A percentile compares a stretch with the other conserved stretches of the same genome.
These are phyloP conservation scores for Nyssa sinensis DNA, from an alignment of 148 eudicot genomes.

Conservation along the genomic window DNA sequence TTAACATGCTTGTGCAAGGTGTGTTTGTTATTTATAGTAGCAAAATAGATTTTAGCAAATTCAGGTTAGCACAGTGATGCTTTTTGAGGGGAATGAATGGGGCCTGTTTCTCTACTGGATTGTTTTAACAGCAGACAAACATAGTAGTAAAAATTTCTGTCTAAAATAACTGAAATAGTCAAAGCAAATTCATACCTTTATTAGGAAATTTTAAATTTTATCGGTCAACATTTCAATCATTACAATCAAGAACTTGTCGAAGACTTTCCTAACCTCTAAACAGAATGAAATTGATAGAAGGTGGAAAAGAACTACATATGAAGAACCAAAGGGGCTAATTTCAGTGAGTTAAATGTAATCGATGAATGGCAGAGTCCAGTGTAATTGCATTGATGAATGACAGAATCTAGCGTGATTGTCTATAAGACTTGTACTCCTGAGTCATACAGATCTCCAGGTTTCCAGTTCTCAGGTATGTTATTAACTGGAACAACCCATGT, in stretches of 20 bases:
- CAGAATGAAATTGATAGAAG: neutral
- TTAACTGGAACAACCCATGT: constrained; percentile 64
- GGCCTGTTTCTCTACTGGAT: neutral
- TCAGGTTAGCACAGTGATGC: neutral
- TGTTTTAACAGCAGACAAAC: neutral
- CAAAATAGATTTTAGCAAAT: neutral
- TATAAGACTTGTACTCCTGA: constrained; percentile 64
- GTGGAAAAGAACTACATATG: neutral
- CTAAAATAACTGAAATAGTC: neutral
- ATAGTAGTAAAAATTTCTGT: no score
- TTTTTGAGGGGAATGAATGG: no score
- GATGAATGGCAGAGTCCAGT: neutral
- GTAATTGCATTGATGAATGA: neutral
- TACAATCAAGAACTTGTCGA: neutral
- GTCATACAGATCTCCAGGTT: constrained; percentile 64
- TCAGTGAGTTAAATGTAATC: constrained; percentile 1
- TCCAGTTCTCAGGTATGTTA: constrained; percentile 65
- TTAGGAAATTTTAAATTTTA: neutral
- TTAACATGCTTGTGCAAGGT: no score
- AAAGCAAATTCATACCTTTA: neutral
- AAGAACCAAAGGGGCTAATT: neutral
- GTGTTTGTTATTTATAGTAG: neutral
- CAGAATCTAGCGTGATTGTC: neutral
- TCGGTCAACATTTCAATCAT: neutral
- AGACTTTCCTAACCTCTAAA: neutral